These are phyloP conservation scores for Fusarium odoratissimum DNA, from an alignment of 2,329 filamentous ascomycete species.

Conservation along the genomic window DNA sequence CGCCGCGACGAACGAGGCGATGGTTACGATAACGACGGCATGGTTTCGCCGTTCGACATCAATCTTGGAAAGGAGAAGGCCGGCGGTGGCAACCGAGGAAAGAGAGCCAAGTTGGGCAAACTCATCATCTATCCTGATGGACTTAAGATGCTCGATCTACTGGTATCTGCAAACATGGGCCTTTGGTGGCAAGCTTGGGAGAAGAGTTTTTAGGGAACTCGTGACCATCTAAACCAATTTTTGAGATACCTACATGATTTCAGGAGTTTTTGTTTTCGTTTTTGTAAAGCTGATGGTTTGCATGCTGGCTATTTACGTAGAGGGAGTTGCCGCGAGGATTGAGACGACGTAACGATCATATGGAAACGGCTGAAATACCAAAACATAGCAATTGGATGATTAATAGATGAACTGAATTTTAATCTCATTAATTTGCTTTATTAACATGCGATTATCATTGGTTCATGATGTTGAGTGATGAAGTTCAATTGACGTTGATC, in stretches of 20 bases:
- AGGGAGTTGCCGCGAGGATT: constrained; percentile 27
- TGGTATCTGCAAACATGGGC: constrained; percentile 91
- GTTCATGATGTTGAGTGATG: background rate
- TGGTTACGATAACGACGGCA: constrained; percentile 54
- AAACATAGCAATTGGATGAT: constrained; percentile 4
- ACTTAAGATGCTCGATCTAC: constrained; percentile 92
- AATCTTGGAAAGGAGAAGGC: constrained; percentile 84
- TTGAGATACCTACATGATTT: background rate
- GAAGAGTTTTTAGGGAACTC: constrained; percentile 54
- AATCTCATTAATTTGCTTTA: background rate
- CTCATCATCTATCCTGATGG: constrained; percentile 90
- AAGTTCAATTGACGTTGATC: constrained; percentile 16
- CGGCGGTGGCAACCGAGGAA: constrained; percentile 86
- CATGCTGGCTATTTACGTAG: constrained; percentile 25
- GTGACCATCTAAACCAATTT: background rate
- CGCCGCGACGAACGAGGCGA: constrained; percentile 48
- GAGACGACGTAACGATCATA: constrained; percentile 36
- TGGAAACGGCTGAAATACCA: constrained; percentile 21
- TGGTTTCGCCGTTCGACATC: constrained; percentile 68
- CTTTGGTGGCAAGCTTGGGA: constrained; percentile 95
- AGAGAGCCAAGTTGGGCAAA: constrained; percentile 92
- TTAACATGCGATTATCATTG: background rate
- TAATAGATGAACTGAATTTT: background rate
- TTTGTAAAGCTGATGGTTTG: constrained; percentile 7
- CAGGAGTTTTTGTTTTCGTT: constrained; percentile 31